phyloP scores from a whole-genome alignment of 352 stramenopile genomes.

The Globisporangium perplexum region DNA sequence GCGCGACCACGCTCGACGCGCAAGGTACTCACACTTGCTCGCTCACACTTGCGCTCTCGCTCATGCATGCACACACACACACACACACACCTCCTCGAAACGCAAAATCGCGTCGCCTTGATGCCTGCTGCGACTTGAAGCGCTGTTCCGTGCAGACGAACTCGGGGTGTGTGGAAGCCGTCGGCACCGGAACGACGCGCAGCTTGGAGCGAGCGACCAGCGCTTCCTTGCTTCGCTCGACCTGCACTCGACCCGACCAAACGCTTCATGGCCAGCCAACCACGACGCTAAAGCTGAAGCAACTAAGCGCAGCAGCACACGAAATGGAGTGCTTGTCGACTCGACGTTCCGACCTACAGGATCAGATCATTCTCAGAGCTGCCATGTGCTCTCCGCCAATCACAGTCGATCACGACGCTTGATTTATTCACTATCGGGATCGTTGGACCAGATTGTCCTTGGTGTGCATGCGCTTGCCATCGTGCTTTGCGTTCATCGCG shows the following conservation, averaged over 20 bases:
- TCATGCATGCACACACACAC: not conserved
- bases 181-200: not conserved
- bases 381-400: not conserved
- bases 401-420: not conserved
- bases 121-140: not conserved
- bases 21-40: not conserved
- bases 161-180: not conserved
- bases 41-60: not conserved
- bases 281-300: not conserved
- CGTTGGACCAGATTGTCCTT: too few relatives aligned
- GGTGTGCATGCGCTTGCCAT: too few relatives aligned
- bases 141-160: not conserved
- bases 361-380: not conserved
- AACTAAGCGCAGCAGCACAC: too few relatives aligned
- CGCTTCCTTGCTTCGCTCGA: too few relatives aligned
- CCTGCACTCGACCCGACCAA: too few relatives aligned
- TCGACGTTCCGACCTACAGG: too few relatives aligned
- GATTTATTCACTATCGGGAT: not conserved
- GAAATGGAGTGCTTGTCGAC: too few relatives aligned
- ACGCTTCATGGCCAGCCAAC: too few relatives aligned
- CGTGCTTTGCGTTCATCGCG: too few relatives aligned
- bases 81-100: not conserved
- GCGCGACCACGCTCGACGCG: not conserved
- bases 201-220: too few relatives aligned
- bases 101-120: constrained; percentile 1